Evolutionary conservation across 2,329 filamentous ascomycete genomes (phyloP), one percentile per base, ranked within the genome.

Genomic region (Cercospora citrullina): DNA sequence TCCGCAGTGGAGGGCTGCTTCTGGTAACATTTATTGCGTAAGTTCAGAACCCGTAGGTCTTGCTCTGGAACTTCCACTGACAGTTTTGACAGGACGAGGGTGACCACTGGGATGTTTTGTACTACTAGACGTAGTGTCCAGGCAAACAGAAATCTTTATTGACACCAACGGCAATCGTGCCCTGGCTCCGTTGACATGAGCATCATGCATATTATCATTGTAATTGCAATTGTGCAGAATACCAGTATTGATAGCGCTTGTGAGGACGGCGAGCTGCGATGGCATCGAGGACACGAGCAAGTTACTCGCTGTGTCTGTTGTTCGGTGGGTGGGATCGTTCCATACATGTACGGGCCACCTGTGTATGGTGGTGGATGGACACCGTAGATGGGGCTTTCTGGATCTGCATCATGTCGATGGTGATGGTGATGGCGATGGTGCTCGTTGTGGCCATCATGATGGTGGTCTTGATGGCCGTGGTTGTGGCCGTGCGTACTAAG

Each of bases 21-120:
- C 39, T 14, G 66, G 66, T 6, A 68, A 68, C 23, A 58, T 68
- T 12, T 65, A 68, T 63, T 65, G 63, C 53, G 62, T 62, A 51
- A 62, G 45, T 45, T 16, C 16, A 59, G 2, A 1, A 4, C 12
- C 23, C 3, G n/a, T n/a, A 42, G 33, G 23, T 18, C 12, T 14
- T 59, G 33, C 12, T 57, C 42, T 23, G 21, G 30, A 23, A 26
- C 1, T 23, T 7, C 21, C 23, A 16, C 55, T 66, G 26, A 66
- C 28, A 2, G 36, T 59, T 16, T 42, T 4, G 36, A 31, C 10
- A 64, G 63, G 63, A 68, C 9, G 61, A 68, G 31, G 61, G 61
- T 9, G 45, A 60, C 23, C 61, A 68, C 33, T 64, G 66, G 66
- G 66, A 68, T 55, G 61, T 68, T 16, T 42, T 61, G 31, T 68